Evolutionary conservation across 306 rosid genomes (phyloP).

Genomic region (Macrotyloma uniflorum): DNA sequence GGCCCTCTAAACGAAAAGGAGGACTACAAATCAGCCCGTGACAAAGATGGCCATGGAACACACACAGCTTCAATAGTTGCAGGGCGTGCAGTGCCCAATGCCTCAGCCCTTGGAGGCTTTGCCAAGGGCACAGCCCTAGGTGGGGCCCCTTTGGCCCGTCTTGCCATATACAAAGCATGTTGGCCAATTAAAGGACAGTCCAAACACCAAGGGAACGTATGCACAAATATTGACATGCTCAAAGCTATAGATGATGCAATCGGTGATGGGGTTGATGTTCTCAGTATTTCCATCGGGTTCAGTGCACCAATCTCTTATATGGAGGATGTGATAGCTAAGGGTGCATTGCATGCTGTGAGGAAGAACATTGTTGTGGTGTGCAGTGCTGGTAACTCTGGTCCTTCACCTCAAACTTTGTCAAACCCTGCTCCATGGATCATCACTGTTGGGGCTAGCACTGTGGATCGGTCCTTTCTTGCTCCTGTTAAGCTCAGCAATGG

Average conservation of each 20-base stretch:
- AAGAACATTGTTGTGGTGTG: constrained; percentile 77
- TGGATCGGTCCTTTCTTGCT: constrained; percentile 71
- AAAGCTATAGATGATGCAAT: constrained; percentile 95
- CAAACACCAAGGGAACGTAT: constrained; percentile 64
- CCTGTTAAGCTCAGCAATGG: constrained; percentile 64
- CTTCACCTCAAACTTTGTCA: constrained; percentile 58
- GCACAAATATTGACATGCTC: constrained; percentile 71
- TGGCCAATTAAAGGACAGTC: constrained; percentile 75
- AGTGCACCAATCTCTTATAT: constrained; percentile 44
- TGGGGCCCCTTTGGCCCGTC: constrained; percentile 71
- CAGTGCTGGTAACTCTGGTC: constrained; percentile 90
- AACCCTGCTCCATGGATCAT: constrained; percentile 89
- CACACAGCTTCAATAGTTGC: constrained; percentile 89
- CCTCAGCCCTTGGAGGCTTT: constrained; percentile 68
- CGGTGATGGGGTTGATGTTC: constrained; percentile 74
- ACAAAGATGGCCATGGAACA: constrained; percentile 89
- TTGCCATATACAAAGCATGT: constrained; percentile 94
- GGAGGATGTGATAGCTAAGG: constrained; percentile 65
- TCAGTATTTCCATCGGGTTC: constrained; percentile 76
- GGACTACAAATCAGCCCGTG: constrained; percentile 82
- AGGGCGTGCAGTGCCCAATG: constrained; percentile 57
- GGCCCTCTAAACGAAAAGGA: constrained; percentile 61
- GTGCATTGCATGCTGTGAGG: constrained; percentile 68
- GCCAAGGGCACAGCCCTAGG: constrained; percentile 80
- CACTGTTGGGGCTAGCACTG: constrained; percentile 83